Evolutionary conservation across 495 filamentous ascomycete genomes (phyloP).

Genomic region (Chaetomium cochliodes): DNA sequence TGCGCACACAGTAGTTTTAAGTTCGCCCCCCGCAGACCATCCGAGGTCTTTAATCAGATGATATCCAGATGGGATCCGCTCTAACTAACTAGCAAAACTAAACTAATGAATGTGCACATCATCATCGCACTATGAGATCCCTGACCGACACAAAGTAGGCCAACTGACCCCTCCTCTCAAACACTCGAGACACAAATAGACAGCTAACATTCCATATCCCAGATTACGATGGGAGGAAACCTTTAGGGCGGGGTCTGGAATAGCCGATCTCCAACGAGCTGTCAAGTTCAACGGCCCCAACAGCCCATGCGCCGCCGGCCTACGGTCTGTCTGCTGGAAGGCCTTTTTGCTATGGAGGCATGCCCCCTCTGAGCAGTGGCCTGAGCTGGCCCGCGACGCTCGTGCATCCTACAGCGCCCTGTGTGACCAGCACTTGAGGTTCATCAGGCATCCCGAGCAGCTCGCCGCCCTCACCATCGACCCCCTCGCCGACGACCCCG

Average conservation of each 20-base stretch:
- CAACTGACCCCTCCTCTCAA: background rate
- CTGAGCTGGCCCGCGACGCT: constrained; percentile 61
- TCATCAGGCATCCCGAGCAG: constrained; percentile 78
- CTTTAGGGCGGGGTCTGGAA: constrained; percentile 56
- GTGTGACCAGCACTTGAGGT: constrained; percentile 70
- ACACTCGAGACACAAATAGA: background rate
- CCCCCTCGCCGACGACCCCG: constrained; percentile 80
- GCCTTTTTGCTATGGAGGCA: constrained; percentile 77
- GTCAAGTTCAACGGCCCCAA: constrained; percentile 56
- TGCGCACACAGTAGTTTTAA: background rate
- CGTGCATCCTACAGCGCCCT: constrained; percentile 71
- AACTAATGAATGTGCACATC: constrained; percentile 5
- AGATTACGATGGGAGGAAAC: constrained; percentile 65
- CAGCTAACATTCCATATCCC: constrained; percentile 16
- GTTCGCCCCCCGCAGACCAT: background rate
- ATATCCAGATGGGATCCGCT: background rate
- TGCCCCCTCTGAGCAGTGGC: constrained; percentile 67
- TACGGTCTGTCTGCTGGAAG: constrained; percentile 94
- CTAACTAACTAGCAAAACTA: background rate
- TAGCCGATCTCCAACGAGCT: constrained; percentile 64
- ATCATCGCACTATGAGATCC: constrained; percentile 11
- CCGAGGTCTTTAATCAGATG: background rate
- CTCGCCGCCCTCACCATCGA: constrained; percentile 67
- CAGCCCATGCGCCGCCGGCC: constrained; percentile 66
- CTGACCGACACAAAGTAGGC: constrained; percentile 21